Evolutionary conservation across 495 filamentous ascomycete species (phyloP), one percentile per base, ranked within the genome.

Genomic region (Aspergillus homomorphus): DNA sequence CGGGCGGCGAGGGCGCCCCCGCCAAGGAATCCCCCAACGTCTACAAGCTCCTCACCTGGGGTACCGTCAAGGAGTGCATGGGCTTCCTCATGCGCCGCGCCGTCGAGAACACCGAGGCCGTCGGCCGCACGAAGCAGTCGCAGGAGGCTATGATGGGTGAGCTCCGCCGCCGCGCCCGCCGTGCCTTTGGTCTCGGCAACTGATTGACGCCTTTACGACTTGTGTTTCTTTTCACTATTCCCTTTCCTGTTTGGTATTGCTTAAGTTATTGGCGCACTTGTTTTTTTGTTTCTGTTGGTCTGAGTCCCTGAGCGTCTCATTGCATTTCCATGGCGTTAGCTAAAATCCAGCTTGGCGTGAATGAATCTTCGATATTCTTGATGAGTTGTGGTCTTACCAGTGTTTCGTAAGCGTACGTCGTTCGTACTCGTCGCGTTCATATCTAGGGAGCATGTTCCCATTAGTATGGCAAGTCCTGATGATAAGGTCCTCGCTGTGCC

Each of bases 41-140:
- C 18, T 95, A 87, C 74, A 98, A 98, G 76, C 92, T 95, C 61
- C 74, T 92, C 57, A 89, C 92, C 28, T 98, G 93, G 93, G 93
- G 93, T 6, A 88, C 87, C 1, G 91, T 91, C 24, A 83, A 86
- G 44, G 91, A 98, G 74, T 98, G 93, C 74, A 87, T 97, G 85
- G 93, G 92, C 62, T 98, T 95, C 70, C 69, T 98, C 30, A 74
- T 96, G 15, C 77, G 93, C 44, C 77, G 93, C 44, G 93, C 92
- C 30, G 78, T 94, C 50, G 93, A 98, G 81, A 98, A 98, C 72
- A 87, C 84, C 64, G 92, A 96, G 68, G 91, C 94, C 18, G 88
- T 93, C 51, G 77, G 82, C 49, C 77, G 93, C 57, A 96, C 91
- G 23, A 82, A 76, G 68, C 86, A 88, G 51, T 90, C 89, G 12